A percentile compares a stretch with the other conserved stretches of the same genome.
Conservation (phyloP, 352 stramenopile genomes). For the Lagenidium giganteum region DNA sequence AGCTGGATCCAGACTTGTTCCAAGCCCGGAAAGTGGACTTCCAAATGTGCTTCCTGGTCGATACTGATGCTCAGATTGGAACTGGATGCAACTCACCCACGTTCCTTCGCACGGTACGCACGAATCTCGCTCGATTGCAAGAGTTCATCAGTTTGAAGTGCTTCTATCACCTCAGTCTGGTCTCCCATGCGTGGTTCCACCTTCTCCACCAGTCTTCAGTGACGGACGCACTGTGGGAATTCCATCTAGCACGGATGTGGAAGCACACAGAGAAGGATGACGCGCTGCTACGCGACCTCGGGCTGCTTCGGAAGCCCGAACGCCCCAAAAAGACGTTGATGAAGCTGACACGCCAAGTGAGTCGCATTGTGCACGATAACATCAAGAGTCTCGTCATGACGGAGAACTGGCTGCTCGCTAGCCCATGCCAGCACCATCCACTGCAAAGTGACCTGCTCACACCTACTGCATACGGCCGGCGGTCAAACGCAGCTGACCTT, state of each 20-base stretch:
- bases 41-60: too few species aligned
- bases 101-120: too few species aligned
- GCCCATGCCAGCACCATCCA: too few species aligned
- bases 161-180: conserved; percentile 33
- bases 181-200: conserved; percentile 26
- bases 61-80: too few species aligned
- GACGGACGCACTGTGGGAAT: conserved; percentile 35
- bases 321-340: conserved; percentile 33
- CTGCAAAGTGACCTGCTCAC: too few species aligned
- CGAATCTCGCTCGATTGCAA: too few species aligned
- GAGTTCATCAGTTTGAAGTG: conserved; percentile 29
- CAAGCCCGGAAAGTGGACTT: too few species aligned
- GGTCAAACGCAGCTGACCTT: too few species aligned
- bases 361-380: conserved; percentile 30
- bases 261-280: conserved; percentile 28
- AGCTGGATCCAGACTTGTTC: too few species aligned
- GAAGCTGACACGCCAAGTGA: conserved; percentile 35
- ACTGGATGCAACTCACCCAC: too few species aligned
- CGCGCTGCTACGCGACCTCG: conserved; percentile 28
- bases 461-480: too few species aligned
- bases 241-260: conserved; percentile 36
- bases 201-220: conserved; percentile 26
- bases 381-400: conserved; percentile 32
- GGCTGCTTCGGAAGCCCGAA: conserved; percentile 32
- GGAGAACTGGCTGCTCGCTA: conserved; percentile 40